phyloP scores from a whole-genome alignment of 768 basidiomycete genomes.

The Coprinellus micaceus region DNA sequence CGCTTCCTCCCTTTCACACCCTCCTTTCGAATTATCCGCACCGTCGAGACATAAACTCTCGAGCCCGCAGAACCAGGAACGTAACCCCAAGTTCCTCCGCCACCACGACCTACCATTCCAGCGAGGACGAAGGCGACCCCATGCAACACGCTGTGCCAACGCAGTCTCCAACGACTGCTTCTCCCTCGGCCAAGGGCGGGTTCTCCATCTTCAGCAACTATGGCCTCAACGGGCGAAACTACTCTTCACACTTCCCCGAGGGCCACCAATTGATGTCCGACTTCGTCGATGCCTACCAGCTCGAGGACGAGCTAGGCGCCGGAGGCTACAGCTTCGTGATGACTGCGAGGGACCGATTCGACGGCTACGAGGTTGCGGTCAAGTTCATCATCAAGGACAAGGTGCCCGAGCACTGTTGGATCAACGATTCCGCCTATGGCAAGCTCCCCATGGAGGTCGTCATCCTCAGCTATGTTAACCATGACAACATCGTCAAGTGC shows the following conservation, averaged over 20 bases:
- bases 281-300: constrained; percentile 58
- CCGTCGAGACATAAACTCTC: constrained; percentile 7
- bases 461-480: constrained; percentile 67
- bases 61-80: not conserved
- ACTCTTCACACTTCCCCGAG: constrained; percentile 49
- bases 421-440: constrained; percentile 56
- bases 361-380: constrained; percentile 76
- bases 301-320: constrained; percentile 78
- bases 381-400: constrained; percentile 91
- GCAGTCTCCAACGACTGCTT: not conserved
- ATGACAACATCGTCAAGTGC: constrained; percentile 80
- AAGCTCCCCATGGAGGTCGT: constrained; percentile 79
- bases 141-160: not conserved
- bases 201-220: constrained; percentile 13
- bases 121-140: not conserved
- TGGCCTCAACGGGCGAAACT: constrained; percentile 30
- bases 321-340: constrained; percentile 97
- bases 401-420: constrained; percentile 56
- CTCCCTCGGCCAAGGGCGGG: not conserved
- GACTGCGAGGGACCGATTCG: constrained; percentile 64
- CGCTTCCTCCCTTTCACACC: not conserved
- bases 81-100: not conserved
- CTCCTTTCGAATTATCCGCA: constrained; percentile 8
- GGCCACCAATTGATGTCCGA: constrained; percentile 56
- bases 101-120: not conserved